Evolutionary conservation across 495 filamentous ascomycete genomes (phyloP).

Genomic region (Penicillium soppii): DNA sequence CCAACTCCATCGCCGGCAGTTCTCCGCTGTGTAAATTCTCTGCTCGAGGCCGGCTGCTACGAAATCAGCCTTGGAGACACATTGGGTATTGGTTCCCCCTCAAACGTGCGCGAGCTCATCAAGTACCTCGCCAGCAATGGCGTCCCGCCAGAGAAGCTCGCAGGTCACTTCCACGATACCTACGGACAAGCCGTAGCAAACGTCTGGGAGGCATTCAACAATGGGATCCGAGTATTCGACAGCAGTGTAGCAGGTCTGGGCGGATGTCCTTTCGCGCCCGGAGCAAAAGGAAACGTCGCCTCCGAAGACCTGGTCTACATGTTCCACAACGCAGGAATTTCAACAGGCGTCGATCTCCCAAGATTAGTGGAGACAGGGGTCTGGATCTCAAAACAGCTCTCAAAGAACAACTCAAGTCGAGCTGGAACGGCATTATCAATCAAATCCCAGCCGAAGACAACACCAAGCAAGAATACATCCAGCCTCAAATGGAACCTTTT

Average conservation of each 20-base stretch:
- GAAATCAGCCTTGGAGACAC: conserved; percentile 50
- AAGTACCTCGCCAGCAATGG: conserved; percentile 21
- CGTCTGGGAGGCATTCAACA: conserved; percentile 39
- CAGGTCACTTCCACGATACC: conserved; percentile 50
- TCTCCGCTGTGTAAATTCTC: conserved; percentile 25
- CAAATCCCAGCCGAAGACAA: conserved; percentile 6
- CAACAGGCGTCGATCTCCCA: conserved; percentile 37
- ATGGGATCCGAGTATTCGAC: conserved; percentile 44
- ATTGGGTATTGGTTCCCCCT: conserved; percentile 36
- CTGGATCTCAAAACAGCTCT: conserved; percentile 39
- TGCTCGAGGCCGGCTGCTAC: conserved; percentile 42
- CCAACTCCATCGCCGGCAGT: conserved; percentile 30
- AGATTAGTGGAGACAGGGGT: conserved; percentile 30
- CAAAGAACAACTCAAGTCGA: conserved; percentile 27
- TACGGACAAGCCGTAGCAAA: conserved; percentile 45
- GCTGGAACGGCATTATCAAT: conserved; percentile 29
- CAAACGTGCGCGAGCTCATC: conserved; percentile 27
- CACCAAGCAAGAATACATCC: no score
- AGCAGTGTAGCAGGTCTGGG: conserved; percentile 45
- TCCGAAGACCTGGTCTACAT: conserved; percentile 44
- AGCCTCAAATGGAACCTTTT: conserved; percentile 14
- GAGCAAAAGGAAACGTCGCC: conserved; percentile 46
- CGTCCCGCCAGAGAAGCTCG: conserved; percentile 29
- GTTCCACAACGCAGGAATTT: conserved; percentile 38
- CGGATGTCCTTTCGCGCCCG: conserved; percentile 48